phyloP scores from a whole-genome alignment of 768 basidiomycete species.

The Kwoniella heveanensis region DNA sequence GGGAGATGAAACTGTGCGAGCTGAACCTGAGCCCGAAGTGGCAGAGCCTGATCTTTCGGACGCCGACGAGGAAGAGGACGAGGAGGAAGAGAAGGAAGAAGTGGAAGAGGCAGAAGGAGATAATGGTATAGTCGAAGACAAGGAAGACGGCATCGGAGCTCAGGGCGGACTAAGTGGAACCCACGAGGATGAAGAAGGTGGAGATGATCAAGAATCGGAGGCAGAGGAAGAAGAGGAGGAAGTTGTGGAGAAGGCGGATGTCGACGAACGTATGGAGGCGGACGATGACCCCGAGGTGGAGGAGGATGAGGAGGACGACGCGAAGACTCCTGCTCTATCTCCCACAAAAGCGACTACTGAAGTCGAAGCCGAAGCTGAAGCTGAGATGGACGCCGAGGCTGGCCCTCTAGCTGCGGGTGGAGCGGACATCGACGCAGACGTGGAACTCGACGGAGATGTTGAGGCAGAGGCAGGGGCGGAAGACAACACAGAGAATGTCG shows the following conservation, averaged over 20 bases:
- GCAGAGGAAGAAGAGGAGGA: slow-evolving; percentile 26
- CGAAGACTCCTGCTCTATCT: slow-evolving; percentile 1
- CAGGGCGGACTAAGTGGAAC: too few relatives aligned
- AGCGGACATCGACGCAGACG: neutral
- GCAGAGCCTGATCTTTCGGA: slow-evolving; percentile 1
- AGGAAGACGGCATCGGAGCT: too few relatives aligned
- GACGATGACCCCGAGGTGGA: neutral
- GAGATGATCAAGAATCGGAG: slow-evolving; percentile 11
- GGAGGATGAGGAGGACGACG: neutral
- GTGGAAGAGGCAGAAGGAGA: slow-evolving; percentile 10
- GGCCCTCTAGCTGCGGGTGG: too few relatives aligned
- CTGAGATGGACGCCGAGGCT: neutral
- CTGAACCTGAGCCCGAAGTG: neutral
- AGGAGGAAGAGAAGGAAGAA: slow-evolving; percentile 19
- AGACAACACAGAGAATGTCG: neutral
- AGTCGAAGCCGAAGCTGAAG: slow-evolving; percentile 3
- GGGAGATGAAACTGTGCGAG: slow-evolving; percentile 21
- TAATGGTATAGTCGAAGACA: too few relatives aligned
- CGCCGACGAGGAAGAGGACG: slow-evolving; percentile 25
- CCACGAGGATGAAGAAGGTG: slow-evolving; percentile 1
- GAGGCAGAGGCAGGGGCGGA: neutral
- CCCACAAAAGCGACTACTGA: too few relatives aligned
- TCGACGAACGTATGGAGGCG: neutral
- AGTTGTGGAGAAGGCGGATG: slow-evolving; percentile 5
- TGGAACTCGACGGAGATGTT: neutral